Percentiles rank a stretch among this genome's conserved stretches.
These are phyloP conservation scores for Camellia granthamiana DNA, from an alignment of 148 eudicot species.

Conservation along the genomic window DNA sequence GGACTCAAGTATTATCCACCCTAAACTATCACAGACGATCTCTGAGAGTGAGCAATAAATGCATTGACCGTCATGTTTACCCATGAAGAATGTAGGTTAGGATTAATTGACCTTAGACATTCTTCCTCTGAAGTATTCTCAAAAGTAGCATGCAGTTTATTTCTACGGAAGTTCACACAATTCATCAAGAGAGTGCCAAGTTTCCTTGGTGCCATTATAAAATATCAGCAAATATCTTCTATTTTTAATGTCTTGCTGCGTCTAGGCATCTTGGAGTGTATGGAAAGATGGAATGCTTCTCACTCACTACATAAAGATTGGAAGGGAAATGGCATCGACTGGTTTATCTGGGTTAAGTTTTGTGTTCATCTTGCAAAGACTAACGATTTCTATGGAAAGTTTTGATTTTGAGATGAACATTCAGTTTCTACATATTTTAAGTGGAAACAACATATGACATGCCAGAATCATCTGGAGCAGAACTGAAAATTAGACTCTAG, in stretches of 20 bases:
- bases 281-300: not conserved
- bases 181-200: not conserved
- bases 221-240: not conserved
- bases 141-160: not conserved
- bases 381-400: slow-evolving; percentile 3
- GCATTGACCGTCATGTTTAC: no score
- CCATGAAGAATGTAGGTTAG: no score
- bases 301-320: not conserved
- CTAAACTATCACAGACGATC: no score
- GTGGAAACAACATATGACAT: not conserved
- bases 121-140: no score
- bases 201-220: slow-evolving; percentile 1
- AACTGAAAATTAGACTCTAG: not conserved
- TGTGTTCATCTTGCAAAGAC: not conserved
- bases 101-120: no score
- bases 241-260: not conserved
- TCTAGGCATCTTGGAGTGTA: not conserved
- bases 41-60: no score
- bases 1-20: no score
- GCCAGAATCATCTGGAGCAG: not conserved
- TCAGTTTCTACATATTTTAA: not conserved
- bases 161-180: not conserved
- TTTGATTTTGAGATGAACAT: slow-evolving; percentile 1
- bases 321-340: not conserved
- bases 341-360: not conserved